Base-by-base conservation (phyloP, 345 rosid species). In the Eucalyptus polybractea region DNA sequence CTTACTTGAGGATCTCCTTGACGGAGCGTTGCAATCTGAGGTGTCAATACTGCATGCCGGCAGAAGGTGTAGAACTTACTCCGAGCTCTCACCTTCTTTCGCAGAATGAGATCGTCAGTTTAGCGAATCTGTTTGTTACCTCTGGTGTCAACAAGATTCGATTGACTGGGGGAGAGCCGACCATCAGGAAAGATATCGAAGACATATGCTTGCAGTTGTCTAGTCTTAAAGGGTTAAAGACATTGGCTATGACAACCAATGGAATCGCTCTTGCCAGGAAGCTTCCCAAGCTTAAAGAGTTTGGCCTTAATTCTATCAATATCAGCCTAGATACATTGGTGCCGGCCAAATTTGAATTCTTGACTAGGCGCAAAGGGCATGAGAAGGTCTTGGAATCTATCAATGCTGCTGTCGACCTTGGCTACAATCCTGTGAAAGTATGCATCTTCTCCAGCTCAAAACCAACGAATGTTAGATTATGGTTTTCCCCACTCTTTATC, bases 101-200 rank as follows among this genome's bases (percentile, higher is more conserved):
- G 3, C 93, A 86, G 83, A 86, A 92, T 51, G 99, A 98, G 96
- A 95, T 97, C 85, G 89, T 97, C 87, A 95, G 92, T 86, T 90
- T 98, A 90, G 97, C 98, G 72, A 67, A 91, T 90, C 95, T 98
- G 33, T 98, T 97, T 88, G 99, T 97, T 42, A 89, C 93, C 89
- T 94, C 98, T 65, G 99, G 99, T 0, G 98, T 98, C 69, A 90
- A 97, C 86, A 98, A 98, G 91, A 97, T 98, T 90, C 94, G 99
- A 60, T 92, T 98, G 89, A 98, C 99, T 2, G 99, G 99, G 86
- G 99, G 99, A 25, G 99, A 98, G 94, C 99, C 99, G 7, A 95
- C 99, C 2, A 69, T 95, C 88, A 94, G 98, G 92, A 96, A 95
- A 80, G 99, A 97, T 88, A 94, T 98, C 22, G 97, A 95, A 86